Conservation (phyloP, 1,284 basidiomycete species). For the Cerrena zonata region DNA sequence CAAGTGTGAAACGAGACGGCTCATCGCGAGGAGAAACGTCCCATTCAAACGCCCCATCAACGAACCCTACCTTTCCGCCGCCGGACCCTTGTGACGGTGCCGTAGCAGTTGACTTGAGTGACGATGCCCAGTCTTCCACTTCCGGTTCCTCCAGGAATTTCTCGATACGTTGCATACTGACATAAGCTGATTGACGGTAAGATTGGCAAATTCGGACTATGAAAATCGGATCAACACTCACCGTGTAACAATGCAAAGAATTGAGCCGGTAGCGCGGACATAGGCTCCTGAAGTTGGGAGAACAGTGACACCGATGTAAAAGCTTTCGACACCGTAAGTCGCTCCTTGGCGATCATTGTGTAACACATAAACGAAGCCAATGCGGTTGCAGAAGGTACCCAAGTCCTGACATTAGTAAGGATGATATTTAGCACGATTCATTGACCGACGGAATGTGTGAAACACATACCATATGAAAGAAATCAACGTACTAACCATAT, state of each 20-base stretch:
- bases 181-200: constrained; percentile 42
- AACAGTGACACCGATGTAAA: constrained; percentile 67
- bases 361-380: constrained; percentile 60
- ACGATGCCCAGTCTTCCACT: constrained; percentile 62
- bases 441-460: neutral
- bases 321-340: constrained; percentile 60
- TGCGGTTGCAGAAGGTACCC: constrained; percentile 66
- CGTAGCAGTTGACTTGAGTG: constrained; percentile 32
- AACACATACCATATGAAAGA: constrained; percentile 54
- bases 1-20: constrained; percentile 42
- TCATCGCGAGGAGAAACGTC: constrained; percentile 31
- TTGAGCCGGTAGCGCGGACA: constrained; percentile 57
- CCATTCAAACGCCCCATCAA: constrained; percentile 54
- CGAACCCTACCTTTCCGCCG: constrained; percentile 42
- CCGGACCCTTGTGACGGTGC: constrained; percentile 11
- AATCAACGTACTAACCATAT: constrained; percentile 51
- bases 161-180: constrained; percentile 68
- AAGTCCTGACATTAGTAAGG: constrained; percentile 41
- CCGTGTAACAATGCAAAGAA: constrained; percentile 61
- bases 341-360: constrained; percentile 53
- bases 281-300: constrained; percentile 57
- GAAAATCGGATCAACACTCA: constrained; percentile 21
- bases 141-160: constrained; percentile 57
- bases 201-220: neutral
- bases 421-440: neutral